Base-by-base conservation (phyloP, 2,329 filamentous ascomycete genomes). In the Aspergillus arachidicola region DNA sequence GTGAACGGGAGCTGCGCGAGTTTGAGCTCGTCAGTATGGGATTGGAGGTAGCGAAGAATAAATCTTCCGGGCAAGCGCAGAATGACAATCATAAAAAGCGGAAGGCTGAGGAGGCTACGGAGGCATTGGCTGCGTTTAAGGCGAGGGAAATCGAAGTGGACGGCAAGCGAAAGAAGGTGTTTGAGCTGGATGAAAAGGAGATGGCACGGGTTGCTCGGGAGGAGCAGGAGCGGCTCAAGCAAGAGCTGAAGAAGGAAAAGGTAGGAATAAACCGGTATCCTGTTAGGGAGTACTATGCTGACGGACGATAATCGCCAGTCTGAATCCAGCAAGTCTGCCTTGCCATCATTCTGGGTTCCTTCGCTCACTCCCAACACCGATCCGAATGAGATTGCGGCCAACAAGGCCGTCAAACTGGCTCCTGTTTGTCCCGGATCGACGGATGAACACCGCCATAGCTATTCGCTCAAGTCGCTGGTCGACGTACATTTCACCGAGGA, bases 261-360 rank as follows among this genome's bases (percentile, higher is more conserved):
- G 88, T 89, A 70, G n/a, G 36, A 28, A 38, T 11, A 3, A 26
- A 21, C 12, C 6, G 11, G 23, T 30, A 30, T 12, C 23, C 12
- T 30, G 30, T 51, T 16, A 2, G 10, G 51, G 2, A 26, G 21
- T 23, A 34, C 32, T 38, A 19, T 23, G n/a, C 51, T 55, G n/a
- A 58, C 41, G 38, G n/a, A 30, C 62, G 23, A 57, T 30, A 10
- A 38, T 16, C 16, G 11, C 16, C 60, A 80, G 73, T 76, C 75
- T 59, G 78, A 88, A 73, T 85, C 87, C 3, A 82, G 85, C 10
- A 91, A 90, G 77, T 85, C 87, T 1, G 85, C 85, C 19, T 80
- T 97, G 0, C 92, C 93, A 0, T 96, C 93, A 0, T 98, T 98
- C 80, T 98, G 94, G 95, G 90, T 94, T 14, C 94, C 93, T 0